These are phyloP conservation scores for Omphalotus olearius DNA, from an alignment of 1,284 basidiomycete species.

Conservation along the genomic window DNA sequence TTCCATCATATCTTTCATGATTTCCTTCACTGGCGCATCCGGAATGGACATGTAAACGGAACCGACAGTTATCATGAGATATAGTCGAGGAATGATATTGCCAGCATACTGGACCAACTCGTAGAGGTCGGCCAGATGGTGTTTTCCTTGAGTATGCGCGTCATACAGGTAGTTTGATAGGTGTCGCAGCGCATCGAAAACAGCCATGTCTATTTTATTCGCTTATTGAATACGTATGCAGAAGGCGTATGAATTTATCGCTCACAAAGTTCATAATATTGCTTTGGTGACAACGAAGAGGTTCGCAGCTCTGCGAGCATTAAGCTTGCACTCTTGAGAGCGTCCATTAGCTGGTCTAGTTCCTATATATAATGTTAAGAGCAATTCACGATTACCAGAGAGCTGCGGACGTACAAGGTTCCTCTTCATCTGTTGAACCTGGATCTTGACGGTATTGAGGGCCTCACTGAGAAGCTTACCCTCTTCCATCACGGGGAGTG, in stretches of 20 bases:
- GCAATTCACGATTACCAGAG: conserved; percentile 1
- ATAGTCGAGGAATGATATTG: conserved; percentile 89
- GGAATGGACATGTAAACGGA: conserved; percentile 97
- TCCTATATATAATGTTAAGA: conserved; percentile 49
- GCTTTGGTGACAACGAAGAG: conserved; percentile 87
- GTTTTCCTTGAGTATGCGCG: conserved; percentile 82
- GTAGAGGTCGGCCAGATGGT: conserved; percentile 94
- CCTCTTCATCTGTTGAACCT: conserved; percentile 91
- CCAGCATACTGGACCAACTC: conserved; percentile 97
- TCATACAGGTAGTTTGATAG: conserved; percentile 94
- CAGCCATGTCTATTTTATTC: conserved; percentile 81
- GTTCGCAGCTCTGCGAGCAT: conserved; percentile 95
- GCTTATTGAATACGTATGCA: not conserved
- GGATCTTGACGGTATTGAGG: conserved; percentile 84
- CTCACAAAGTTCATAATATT: conserved; percentile 95
- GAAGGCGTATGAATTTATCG: conserved; percentile 15
- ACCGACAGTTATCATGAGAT: conserved; percentile 98
- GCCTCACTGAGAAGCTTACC: conserved; percentile 81
- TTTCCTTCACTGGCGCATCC: conserved; percentile 93
- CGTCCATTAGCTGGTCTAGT: conserved; percentile 94
- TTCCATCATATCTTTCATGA: conserved; percentile 99
- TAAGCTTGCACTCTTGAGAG: conserved; percentile 88
- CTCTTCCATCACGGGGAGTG: conserved; percentile 52
- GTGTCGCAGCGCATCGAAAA: conserved; percentile 91
- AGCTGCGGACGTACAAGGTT: conserved; percentile 63